Evolutionary conservation across 305 asterid species (phyloP).

Genomic region (Fraxinus velutina): DNA sequence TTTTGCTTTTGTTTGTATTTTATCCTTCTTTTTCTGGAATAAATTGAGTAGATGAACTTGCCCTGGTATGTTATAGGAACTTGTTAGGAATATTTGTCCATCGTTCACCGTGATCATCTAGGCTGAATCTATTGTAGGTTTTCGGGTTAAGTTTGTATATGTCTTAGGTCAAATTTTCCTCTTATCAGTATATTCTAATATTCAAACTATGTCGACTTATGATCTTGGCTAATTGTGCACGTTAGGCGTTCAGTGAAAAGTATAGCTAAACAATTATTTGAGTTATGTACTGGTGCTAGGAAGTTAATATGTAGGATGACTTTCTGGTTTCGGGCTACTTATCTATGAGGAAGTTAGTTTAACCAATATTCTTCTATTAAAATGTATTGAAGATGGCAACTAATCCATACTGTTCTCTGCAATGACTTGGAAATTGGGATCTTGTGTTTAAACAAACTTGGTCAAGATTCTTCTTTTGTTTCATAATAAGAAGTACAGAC

Average conservation of each 20-base stretch:
- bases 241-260: background rate
- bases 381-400: background rate
- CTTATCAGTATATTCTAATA: background rate
- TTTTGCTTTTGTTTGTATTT: background rate
- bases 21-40: background rate
- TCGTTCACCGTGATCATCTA: background rate
- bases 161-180: background rate
- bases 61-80: background rate
- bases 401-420: background rate
- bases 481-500: background rate
- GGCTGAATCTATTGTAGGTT: background rate
- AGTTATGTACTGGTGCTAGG: background rate
- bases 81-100: background rate
- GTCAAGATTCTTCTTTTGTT: background rate
- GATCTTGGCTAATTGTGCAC: background rate
- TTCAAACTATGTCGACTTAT: background rate
- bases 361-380: background rate
- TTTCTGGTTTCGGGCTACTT: background rate
- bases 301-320: background rate
- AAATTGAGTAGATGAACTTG: background rate
- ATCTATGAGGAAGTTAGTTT: background rate
- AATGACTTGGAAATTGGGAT: background rate
- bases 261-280: background rate
- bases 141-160: background rate
- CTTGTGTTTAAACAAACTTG: background rate